Evolutionary conservation across 2,329 filamentous ascomycete species (phyloP), one percentile per base, ranked within the genome.

Genomic region (Trichoderma harzianum): DNA sequence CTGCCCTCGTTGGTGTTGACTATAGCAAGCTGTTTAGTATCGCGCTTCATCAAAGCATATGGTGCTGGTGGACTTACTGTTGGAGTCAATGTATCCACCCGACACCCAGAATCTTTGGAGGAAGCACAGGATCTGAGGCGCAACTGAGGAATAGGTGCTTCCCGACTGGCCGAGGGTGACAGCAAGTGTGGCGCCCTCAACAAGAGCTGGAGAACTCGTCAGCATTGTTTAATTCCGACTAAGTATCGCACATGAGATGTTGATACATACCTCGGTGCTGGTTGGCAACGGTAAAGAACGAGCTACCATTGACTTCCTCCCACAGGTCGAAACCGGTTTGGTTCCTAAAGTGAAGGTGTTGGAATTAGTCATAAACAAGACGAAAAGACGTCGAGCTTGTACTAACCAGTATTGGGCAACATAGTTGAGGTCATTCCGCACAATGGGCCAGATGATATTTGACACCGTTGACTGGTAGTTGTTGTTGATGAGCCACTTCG

Each of bases 271-370:
- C 86, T 75, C 93, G 89, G 78, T 95, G 90, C 73, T 92, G 89
- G 53, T 87, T 86, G 3, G 89, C 88, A 36, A 90, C 83, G 1
- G 93, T 96, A 81, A 95, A 97, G 84, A 95, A 96, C 0, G 92
- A 94, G 26, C 88, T 90, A 53, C 92, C 92, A 28, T 85, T 83
- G 16, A 95, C 88, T 79, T 96, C 93, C 79, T 96, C 93, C 93
- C 93, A 96, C 3, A 97, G 86, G 79, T 97, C 93, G 77, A 90
- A 96, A 7, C 87, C 87, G 0, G 86, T 88, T 74, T 84, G 80
- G 77, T 88, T 89, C 86, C 83, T 85, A 7, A 1, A 4, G 0
- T 10, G 7, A 62, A 51, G 7, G 16, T 10, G 26, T 76, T 32
- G 73, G 72, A 32, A 12, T 5, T 11, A 4, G 10, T 28, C 16